Conservation (phyloP, 768 basidiomycete species). For the Mycena haematopus region DNA sequence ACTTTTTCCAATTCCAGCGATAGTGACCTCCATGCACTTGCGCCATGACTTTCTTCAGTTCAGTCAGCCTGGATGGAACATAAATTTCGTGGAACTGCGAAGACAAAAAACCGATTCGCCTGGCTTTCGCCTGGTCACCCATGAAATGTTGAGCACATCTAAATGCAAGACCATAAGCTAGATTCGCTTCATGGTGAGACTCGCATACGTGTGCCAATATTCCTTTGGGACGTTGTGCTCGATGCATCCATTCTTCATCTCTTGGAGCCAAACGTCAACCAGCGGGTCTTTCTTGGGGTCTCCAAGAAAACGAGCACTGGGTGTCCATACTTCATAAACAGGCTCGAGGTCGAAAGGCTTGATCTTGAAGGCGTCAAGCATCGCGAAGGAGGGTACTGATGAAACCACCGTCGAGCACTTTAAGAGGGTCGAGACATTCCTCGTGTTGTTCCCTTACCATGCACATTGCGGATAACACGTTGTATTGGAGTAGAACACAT, state of each 20-base stretch:
- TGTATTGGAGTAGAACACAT: conserved; percentile 13
- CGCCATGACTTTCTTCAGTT: conserved; percentile 75
- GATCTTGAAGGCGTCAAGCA: conserved; percentile 82
- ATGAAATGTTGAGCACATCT: conserved; percentile 78
- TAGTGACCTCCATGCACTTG: conserved; percentile 81
- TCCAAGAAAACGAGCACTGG: conserved; percentile 71
- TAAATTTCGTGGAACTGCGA: not conserved
- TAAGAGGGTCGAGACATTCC: conserved; percentile 6
- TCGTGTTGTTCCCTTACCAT: conserved; percentile 6
- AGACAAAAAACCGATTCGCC: conserved; percentile 38
- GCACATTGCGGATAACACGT: conserved; percentile 21
- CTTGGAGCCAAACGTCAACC: conserved; percentile 76
- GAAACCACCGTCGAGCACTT: not conserved
- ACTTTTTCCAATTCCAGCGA: conserved; percentile 85
- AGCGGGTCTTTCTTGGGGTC: conserved; percentile 71
- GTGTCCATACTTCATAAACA: conserved; percentile 66
- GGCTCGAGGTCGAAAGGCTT: conserved; percentile 80
- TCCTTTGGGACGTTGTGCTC: conserved; percentile 77
- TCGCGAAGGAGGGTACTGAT: conserved; percentile 30
- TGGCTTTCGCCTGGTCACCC: conserved; percentile 69
- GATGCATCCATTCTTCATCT: conserved; percentile 74
- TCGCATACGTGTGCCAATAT: conserved; percentile 66
- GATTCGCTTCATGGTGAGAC: not conserved
- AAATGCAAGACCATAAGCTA: not conserved
- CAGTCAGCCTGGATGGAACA: conserved; percentile 53